Evolutionary conservation across 306 rosid species (phyloP).

Genomic region (Luffa acutangula): DNA sequence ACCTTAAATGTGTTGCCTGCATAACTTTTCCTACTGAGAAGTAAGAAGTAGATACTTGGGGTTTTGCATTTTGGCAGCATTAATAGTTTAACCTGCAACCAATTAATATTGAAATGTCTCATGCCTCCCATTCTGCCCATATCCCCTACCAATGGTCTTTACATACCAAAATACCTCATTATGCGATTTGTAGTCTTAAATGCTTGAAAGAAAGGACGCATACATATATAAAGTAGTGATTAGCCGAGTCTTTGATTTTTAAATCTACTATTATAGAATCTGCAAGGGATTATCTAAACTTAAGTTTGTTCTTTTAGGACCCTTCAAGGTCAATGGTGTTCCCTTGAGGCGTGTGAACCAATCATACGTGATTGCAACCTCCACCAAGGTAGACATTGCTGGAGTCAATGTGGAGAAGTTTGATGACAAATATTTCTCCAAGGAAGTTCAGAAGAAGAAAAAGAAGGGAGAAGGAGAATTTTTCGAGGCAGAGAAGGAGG

Average conservation of each 20-base stretch:
- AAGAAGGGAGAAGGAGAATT: slow-evolving; percentile 59
- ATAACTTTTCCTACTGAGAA: neutral
- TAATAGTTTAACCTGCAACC: neutral
- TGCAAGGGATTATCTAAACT: neutral
- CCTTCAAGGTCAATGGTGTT: slow-evolving; percentile 65
- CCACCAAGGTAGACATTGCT: slow-evolving; percentile 55
- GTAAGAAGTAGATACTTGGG: neutral
- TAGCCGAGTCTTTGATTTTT: neutral
- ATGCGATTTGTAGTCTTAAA: neutral
- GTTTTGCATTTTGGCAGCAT: neutral
- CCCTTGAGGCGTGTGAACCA: slow-evolving; percentile 73
- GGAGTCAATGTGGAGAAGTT: slow-evolving; percentile 35
- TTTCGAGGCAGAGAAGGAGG: slow-evolving; percentile 60
- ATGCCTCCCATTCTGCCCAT: neutral
- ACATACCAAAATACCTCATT: neutral
- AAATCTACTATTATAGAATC: neutral
- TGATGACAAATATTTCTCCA: slow-evolving; percentile 53
- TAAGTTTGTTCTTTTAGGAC: slow-evolving; percentile 23
- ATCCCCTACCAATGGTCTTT: neutral
- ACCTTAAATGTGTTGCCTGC: neutral
- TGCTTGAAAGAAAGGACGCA: neutral
- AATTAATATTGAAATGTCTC: neutral
- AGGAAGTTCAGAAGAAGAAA: slow-evolving; percentile 43
- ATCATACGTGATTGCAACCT: slow-evolving; percentile 54
- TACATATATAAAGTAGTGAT: neutral